Evolutionary conservation across 257 asterid genomes (phyloP).

Genomic region (Ballota nigra): DNA sequence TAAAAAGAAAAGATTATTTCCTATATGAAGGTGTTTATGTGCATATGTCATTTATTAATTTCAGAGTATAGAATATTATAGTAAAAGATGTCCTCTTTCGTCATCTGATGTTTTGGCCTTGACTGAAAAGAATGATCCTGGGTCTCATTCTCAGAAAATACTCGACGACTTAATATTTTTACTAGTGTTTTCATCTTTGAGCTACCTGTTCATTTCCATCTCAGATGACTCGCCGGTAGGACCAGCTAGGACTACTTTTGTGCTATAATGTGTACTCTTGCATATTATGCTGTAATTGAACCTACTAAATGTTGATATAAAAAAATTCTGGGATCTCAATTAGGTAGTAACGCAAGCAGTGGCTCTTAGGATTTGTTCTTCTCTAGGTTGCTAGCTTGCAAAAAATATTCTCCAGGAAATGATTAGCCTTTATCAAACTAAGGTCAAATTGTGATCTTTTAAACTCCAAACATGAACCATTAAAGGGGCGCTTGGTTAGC

Average conservation of each 20-base stretch:
- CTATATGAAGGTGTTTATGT: not conserved
- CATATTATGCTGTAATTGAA: constrained; percentile 14
- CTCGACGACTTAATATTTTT: not conserved
- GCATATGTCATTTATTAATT: not conserved
- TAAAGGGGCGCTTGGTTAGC: no score
- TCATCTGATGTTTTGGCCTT: constrained; percentile 8
- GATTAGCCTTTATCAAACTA: not conserved
- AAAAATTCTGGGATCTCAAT: not conserved
- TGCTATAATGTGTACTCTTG: constrained; percentile 1
- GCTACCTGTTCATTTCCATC: not conserved
- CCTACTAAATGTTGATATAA: not conserved
- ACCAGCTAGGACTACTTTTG: constrained; percentile 11
- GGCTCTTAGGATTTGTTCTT: constrained; percentile 7
- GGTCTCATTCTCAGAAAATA: constrained; percentile 10
- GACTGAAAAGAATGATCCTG: constrained; percentile 7
- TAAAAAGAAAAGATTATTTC: not conserved
- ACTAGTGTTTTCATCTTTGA: not conserved
- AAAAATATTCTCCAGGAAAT: constrained; percentile 14
- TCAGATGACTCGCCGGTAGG: not conserved
- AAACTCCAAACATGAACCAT: not conserved
- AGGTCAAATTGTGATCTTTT: not conserved
- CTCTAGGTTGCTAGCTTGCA: constrained; percentile 2
- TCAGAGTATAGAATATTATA: not conserved
- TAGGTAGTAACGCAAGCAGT: constrained; percentile 1
- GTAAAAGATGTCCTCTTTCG: constrained; percentile 10